Evolutionary conservation across 768 basidiomycete genomes (phyloP).

Genomic region (Podaxis mareebaensis): DNA sequence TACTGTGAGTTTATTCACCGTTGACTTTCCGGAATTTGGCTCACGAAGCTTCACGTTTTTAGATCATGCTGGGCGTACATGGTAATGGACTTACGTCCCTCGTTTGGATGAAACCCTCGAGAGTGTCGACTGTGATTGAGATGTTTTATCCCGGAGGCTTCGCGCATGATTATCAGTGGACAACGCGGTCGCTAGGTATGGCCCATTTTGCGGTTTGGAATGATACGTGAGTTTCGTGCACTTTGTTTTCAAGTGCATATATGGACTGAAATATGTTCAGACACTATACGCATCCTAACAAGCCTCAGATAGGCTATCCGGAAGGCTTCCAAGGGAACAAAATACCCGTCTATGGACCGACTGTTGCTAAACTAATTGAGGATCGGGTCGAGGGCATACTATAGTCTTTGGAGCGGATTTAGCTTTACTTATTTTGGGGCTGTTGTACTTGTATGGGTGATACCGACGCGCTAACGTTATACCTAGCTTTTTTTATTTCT

Average conservation of each 20-base stretch:
- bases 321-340: constrained; percentile 81
- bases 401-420: background rate
- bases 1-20: constrained; percentile 49
- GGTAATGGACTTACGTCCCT: constrained; percentile 85
- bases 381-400: constrained; percentile 45
- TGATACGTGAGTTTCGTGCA: constrained; percentile 49
- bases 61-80: constrained; percentile 74
- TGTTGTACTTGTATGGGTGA: background rate
- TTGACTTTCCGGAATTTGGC: background rate
- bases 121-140: constrained; percentile 80
- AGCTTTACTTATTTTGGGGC: background rate
- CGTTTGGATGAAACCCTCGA: constrained; percentile 80
- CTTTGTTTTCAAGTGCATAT: background rate
- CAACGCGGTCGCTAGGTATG: constrained; percentile 70
- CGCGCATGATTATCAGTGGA: constrained; percentile 89
- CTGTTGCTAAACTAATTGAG: constrained; percentile 70
- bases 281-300: constrained; percentile 40
- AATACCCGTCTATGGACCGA: constrained; percentile 73
- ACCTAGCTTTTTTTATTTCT: background rate
- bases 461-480: background rate
- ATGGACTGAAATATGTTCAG: constrained; percentile 17
- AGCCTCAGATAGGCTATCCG: constrained; percentile 64
- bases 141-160: constrained; percentile 82
- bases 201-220: constrained; percentile 81
- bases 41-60: background rate